Evolutionary conservation across 768 basidiomycete genomes (phyloP).

Genomic region (Kwoniella dejecticola): DNA sequence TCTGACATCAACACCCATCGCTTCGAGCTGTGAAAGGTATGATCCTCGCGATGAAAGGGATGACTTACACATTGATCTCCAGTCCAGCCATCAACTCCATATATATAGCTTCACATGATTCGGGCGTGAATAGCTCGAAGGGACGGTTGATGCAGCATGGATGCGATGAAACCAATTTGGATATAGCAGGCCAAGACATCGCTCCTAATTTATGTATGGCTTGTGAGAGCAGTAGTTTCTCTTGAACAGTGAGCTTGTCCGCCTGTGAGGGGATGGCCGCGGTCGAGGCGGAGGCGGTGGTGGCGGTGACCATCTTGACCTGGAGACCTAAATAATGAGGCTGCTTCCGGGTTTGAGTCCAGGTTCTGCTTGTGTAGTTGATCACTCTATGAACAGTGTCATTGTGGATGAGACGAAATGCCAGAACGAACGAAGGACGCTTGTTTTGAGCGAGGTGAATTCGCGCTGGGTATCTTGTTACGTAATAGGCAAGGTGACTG

Average conservation of each 20-base stretch:
- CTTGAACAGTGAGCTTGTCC: slow-evolving; percentile 57
- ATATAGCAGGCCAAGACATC: slow-evolving; percentile 65
- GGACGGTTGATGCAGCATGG: slow-evolving; percentile 56
- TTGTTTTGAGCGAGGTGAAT: too few species aligned
- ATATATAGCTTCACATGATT: slow-evolving; percentile 72
- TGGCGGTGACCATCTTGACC: slow-evolving; percentile 1
- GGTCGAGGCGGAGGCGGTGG: not conserved
- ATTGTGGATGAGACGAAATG: too few species aligned
- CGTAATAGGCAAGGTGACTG: too few species aligned
- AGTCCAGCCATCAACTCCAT: slow-evolving; percentile 69
- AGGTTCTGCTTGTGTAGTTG: too few species aligned
- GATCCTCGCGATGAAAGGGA: too few species aligned
- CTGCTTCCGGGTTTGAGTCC: too few species aligned
- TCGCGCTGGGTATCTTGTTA: too few species aligned
- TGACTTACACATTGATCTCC: slow-evolving; percentile 60
- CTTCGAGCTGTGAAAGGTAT: too few species aligned
- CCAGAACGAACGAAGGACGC: too few species aligned
- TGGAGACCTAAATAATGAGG: too few species aligned
- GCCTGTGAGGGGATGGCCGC: not conserved
- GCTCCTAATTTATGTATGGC: slow-evolving; percentile 78
- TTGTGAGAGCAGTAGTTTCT: slow-evolving; percentile 80
- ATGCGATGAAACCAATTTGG: slow-evolving; percentile 69
- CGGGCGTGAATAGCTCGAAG: slow-evolving; percentile 68
- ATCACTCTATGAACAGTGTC: too few species aligned
- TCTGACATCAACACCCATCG: not conserved